These are phyloP conservation scores for Neolecta irregularis DNA, from an alignment of 1,139 yeast genomes.

Conservation along the genomic window DNA sequence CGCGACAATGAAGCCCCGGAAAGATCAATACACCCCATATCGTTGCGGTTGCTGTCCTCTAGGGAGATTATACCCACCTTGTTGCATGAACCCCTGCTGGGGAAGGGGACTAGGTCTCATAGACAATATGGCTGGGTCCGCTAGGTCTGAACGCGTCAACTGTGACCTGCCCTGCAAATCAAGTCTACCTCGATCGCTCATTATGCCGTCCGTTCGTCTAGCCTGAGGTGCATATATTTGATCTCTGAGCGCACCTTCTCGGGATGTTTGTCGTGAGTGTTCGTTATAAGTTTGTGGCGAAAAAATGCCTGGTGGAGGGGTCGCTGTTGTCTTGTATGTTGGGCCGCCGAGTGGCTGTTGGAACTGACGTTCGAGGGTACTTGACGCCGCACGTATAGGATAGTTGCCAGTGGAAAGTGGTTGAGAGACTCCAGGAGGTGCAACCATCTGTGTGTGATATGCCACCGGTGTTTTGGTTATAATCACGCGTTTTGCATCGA, in stretches of 20 bases:
- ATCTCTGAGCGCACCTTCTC: not conserved
- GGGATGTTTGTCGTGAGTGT: not conserved
- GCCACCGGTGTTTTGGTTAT: no score
- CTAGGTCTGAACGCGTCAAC: no score
- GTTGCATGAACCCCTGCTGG: not conserved
- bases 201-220: not conserved
- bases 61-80: conserved; percentile 2
- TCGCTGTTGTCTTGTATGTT: conserved; percentile 14
- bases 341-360: not conserved
- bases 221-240: not conserved
- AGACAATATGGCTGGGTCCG: not conserved
- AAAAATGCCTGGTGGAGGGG: conserved; percentile 17
- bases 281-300: conserved; percentile 1
- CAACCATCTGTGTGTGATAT: not conserved
- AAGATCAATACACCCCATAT: no score
- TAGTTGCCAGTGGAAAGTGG: no score
- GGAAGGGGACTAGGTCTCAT: not conserved
- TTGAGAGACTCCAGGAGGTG: not conserved
- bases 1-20: no score
- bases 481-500: no score
- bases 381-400: no score
- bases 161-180: no score
- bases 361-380: no score
- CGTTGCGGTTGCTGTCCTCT: conserved; percentile 3
- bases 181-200: not conserved